Percentiles rank a stretch among this genome's conserved stretches.
These are phyloP conservation scores for Beauveria brongniartii DNA, from an alignment of 2,329 filamentous ascomycete genomes.

Conservation along the genomic window DNA sequence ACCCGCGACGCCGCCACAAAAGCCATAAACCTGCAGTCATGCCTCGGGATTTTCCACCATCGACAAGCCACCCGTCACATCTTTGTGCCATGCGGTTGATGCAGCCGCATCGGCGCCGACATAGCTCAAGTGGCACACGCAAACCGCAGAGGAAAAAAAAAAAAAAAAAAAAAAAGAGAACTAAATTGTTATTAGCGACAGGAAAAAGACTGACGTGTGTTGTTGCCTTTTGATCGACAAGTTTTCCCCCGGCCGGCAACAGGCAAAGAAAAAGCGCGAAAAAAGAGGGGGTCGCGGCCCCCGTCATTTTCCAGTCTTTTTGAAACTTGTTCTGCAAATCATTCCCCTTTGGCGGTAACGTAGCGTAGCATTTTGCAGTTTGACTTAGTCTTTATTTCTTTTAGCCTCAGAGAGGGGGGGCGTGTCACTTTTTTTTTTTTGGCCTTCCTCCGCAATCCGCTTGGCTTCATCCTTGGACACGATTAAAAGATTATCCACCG, in stretches of 20 bases:
- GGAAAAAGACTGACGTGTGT: neutral
- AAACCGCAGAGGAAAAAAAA: neutral
- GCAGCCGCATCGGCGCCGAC: slow-evolving; percentile 1
- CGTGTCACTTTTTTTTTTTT: neutral
- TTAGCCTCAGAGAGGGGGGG: neutral
- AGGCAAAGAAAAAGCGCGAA: neutral
- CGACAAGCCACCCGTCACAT: neutral
- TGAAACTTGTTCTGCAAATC: slow-evolving; percentile 10
- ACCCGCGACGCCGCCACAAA: too few relatives aligned
- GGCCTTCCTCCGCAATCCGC: neutral
- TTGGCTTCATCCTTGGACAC: neutral
- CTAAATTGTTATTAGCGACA: too few relatives aligned
- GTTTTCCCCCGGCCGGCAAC: neutral
- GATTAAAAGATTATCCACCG: neutral
- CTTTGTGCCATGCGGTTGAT: neutral
- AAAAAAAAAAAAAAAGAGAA: too few relatives aligned
- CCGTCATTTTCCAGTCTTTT: neutral
- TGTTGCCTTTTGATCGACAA: neutral
- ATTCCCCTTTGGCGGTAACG: slow-evolving; percentile 1
- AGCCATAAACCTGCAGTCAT: neutral
- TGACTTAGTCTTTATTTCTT: neutral
- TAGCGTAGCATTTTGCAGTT: neutral
- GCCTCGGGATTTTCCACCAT: neutral
- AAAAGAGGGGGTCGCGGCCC: neutral
- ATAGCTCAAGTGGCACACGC: neutral